Conservation (phyloP, 2,329 filamentous ascomycete species). For the Lecanoromycetidae sp. region DNA sequence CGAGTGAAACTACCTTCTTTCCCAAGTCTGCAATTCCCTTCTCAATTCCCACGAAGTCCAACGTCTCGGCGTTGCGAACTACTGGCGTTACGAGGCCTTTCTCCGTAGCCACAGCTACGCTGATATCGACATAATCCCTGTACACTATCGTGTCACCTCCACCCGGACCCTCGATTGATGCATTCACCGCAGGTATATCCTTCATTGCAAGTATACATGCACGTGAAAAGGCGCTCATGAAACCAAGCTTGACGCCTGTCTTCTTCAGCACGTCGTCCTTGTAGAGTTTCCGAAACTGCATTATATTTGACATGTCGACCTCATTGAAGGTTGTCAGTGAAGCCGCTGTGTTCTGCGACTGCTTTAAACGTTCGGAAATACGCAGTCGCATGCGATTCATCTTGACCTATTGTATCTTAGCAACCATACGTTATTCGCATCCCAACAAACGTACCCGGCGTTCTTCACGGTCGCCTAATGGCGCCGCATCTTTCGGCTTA, state of each 20-base stretch:
- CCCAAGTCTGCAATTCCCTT: constrained; percentile 83
- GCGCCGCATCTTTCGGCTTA: constrained; percentile 16
- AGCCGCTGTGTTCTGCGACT: constrained; percentile 96
- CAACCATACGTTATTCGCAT: constrained; percentile 9
- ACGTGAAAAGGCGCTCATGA: constrained; percentile 95
- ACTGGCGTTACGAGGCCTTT: constrained; percentile 96
- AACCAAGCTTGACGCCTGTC: constrained; percentile 94
- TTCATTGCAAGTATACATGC: constrained; percentile 86
- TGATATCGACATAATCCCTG: constrained; percentile 95
- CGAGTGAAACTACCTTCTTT: constrained; percentile 59
- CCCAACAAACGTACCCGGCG: constrained; percentile 52
- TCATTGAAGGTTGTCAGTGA: constrained; percentile 98
- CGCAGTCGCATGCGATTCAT: constrained; percentile 99
- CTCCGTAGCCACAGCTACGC: constrained; percentile 90
- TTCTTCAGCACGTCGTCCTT: constrained; percentile 95
- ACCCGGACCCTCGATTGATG: constrained; percentile 89
- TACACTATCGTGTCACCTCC: constrained; percentile 97
- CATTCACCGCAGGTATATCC: constrained; percentile 88
- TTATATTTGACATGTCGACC: constrained; percentile 95
- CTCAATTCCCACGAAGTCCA: constrained; percentile 85
- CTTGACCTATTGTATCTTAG: constrained; percentile 64
- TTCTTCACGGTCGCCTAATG: constrained; percentile 69
- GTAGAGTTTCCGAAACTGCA: constrained; percentile 95
- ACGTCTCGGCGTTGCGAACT: constrained; percentile 77
- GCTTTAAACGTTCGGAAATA: constrained; percentile 95